Evolutionary conservation across 768 basidiomycete species (phyloP), one percentile per base, ranked within the genome.

Genomic region (Phylloporus rhodoxanthus): DNA sequence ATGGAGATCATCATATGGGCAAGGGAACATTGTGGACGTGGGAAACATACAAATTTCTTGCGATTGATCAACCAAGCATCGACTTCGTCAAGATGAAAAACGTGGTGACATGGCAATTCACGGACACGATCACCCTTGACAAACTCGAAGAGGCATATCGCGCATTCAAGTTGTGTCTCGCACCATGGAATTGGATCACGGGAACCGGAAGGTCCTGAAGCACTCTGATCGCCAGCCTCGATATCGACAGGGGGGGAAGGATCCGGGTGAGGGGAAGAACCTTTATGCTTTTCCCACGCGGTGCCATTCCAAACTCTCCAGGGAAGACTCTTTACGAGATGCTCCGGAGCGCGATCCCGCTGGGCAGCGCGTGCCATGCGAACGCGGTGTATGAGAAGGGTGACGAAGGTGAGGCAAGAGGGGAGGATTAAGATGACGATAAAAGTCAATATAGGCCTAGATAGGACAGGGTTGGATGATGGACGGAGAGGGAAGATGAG

Each of bases 11-110:
- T n/a, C 20, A 38, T 19, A 20, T 14, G 1, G 47, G 51, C 17
- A 52, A 25, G 54, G 48, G 41, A 51, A 38, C 29, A 1, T 20
- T 34, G n/a, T 2, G 28, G 28, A 29, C 17, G 45, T 47, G 43
- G 23, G 33, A 50, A 13, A 75, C 86, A 62, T 61, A 94, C 93
- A 67, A 95, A 69, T 73, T 96, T 96, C 75, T 93, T 91, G 67
- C 90, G 81, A 53, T 87, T 82, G 48, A 94, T 85, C 52, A 98
- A 70, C 95, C 95, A 98, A 55, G 85, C 78, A 64, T 93, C 91
- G 33, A 96, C 81, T 65, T 97, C 95, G 30, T 84, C 77, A 39
- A 90, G 78, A 68, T 98, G 95, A 70, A 96, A 98, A 47, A 98
- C 83, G 65, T 98, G 95, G 41, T 88, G 86, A 61, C 95, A 98